A percentile compares a stretch with the other conserved stretches of the same genome.
Evolutionary conservation across 257 asterid genomes (phyloP).

Genomic region (Salvia hispanica): DNA sequence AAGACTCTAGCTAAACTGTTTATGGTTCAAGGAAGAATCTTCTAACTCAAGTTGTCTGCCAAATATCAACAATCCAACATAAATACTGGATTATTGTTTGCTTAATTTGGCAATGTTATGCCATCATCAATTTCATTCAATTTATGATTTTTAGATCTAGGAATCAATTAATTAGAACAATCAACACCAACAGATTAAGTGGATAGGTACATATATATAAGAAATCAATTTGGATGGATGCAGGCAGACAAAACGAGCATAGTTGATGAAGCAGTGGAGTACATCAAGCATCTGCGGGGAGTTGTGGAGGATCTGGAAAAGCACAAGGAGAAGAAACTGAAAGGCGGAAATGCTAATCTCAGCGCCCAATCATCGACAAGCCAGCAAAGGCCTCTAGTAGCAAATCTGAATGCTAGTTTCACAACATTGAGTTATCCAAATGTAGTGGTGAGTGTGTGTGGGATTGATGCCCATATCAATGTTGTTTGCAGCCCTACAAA

Average conservation of each 20-base stretch:
- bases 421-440: conserved; percentile 46
- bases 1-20: not conserved
- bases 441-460: conserved; percentile 43
- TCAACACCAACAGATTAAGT: not conserved
- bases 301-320: conserved; percentile 48
- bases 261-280: conserved; percentile 60
- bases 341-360: not conserved
- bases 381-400: too few relatives aligned
- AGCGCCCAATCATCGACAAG: conserved; percentile 36
- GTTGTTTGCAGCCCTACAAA: conserved; percentile 44
- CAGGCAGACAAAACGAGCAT: conserved; percentile 74
- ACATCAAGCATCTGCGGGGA: conserved; percentile 45
- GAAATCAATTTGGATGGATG: not conserved
- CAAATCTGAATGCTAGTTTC: too few relatives aligned
- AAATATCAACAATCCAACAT: not conserved
- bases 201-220: too few relatives aligned
- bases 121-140: conserved; percentile 16
- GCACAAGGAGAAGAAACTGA: conserved; percentile 46
- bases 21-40: conserved; percentile 30
- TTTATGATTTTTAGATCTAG: too few relatives aligned
- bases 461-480: conserved; percentile 57
- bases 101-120: too few relatives aligned
- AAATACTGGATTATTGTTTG: too few relatives aligned
- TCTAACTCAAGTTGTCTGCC: not conserved
- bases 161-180: too few relatives aligned